Evolutionary conservation across 768 basidiomycete species (phyloP).

Genomic region (Infundibulicybe gibba): DNA sequence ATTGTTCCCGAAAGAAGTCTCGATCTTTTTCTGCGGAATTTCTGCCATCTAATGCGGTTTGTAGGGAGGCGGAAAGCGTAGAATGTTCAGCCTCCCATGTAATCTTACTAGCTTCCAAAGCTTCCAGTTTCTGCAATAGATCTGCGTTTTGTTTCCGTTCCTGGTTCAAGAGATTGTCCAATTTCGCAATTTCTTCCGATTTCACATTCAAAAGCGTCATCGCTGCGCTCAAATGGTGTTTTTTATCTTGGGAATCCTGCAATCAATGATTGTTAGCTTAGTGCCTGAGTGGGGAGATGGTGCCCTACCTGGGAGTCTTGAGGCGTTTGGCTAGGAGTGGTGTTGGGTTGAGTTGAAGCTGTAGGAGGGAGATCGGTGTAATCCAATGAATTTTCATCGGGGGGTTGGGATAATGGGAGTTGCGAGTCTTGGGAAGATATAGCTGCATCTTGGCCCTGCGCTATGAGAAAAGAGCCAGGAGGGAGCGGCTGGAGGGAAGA

Average conservation of each 20-base stretch:
- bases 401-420: no score
- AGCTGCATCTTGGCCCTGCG: no score
- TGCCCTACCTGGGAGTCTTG: slow-evolving; percentile 6
- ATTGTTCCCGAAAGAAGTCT: slow-evolving; percentile 55
- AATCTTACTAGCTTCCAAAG: slow-evolving; percentile 13
- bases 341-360: slow-evolving; percentile 12
- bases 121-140: slow-evolving; percentile 13
- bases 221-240: slow-evolving; percentile 34
- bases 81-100: neutral
- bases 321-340: slow-evolving; percentile 3
- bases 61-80: slow-evolving; percentile 23
- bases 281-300: neutral
- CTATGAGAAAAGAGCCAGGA: no score
- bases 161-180: slow-evolving; percentile 24
- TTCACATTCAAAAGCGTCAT: slow-evolving; percentile 45
- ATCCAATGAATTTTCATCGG: neutral
- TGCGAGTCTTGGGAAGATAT: no score
- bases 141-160: slow-evolving; percentile 19
- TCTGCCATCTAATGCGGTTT: slow-evolving; percentile 23
- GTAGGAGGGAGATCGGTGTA: slow-evolving; percentile 17
- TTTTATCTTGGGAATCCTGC: slow-evolving; percentile 13
- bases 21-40: slow-evolving; percentile 37
- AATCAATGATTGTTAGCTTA: neutral
- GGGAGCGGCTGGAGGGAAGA: no score
- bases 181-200: slow-evolving; percentile 43